Conservation (phyloP, 75 land plant species). For the Picea sitchensis region DNA sequence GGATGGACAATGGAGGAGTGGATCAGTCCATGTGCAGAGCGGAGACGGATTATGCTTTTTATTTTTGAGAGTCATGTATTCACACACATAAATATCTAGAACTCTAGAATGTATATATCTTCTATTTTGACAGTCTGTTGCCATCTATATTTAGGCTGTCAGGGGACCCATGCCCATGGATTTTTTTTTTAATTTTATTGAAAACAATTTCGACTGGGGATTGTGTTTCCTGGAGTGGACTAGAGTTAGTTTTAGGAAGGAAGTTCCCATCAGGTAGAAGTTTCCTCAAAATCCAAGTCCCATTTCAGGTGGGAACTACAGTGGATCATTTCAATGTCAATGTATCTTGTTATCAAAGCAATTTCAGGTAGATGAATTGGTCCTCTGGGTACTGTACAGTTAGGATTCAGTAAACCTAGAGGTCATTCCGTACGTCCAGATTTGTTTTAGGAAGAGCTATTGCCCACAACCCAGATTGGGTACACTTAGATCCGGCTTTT, state of each 20-base stretch:
- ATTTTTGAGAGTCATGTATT: no score
- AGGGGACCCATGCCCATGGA: neutral
- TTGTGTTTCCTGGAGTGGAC: neutral
- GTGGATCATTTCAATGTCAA: neutral
- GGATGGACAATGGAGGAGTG: no score
- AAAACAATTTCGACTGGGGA: neutral
- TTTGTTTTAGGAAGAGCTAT: neutral
- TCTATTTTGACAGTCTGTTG: conserved; percentile 9
- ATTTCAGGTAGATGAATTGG: neutral
- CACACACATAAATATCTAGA: no score
- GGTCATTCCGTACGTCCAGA: no score
- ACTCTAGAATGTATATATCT: no score
- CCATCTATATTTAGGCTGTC: conserved; percentile 4
- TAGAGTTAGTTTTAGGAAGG: no score
- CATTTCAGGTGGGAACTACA: neutral
- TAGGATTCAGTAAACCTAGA: neutral
- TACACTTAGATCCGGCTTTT: neutral
- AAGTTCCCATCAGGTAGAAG: no score
- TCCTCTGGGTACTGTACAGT: neutral
- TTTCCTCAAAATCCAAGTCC: neutral
- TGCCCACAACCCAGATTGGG: neutral
- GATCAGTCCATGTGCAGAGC: no score
- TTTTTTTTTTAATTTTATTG: no score
- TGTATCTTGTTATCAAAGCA: neutral
- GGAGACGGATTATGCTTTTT: no score